These are phyloP conservation scores for Candida ortonii DNA, from an alignment of 805 yeast species.

Conservation along the genomic window DNA sequence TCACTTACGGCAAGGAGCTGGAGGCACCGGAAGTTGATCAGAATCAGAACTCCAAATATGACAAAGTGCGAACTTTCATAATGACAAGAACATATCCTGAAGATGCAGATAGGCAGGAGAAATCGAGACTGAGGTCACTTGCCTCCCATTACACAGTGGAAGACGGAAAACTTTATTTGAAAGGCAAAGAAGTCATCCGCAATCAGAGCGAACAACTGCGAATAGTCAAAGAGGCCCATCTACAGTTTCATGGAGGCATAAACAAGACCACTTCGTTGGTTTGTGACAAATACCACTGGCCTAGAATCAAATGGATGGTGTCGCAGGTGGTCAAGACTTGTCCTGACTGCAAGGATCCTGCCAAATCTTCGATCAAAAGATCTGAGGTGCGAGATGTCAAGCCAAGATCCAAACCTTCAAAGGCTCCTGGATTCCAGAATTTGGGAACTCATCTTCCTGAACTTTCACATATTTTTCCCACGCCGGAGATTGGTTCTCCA, in stretches of 20 bases:
- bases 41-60: conserved; percentile 52
- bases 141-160: conserved; percentile 73
- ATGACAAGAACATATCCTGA: conserved; percentile 87
- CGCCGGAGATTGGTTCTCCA: conserved; percentile 30
- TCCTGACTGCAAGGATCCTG: conserved; percentile 57
- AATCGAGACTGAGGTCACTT: conserved; percentile 77
- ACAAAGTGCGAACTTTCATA: conserved; percentile 71
- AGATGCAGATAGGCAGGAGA: conserved; percentile 75
- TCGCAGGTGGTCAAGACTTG: conserved; percentile 76
- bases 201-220: conserved; percentile 72
- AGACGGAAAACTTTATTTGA: conserved; percentile 71
- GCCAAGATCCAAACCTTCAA: conserved; percentile 6
- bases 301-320: conserved; percentile 84
- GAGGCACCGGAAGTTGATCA: conserved; percentile 43
- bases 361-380: conserved; percentile 16
- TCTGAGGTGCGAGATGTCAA: conserved; percentile 16
- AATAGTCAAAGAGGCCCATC: conserved; percentile 70
- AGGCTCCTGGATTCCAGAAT: conserved; percentile 2
- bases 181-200: conserved; percentile 79
- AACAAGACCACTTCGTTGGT: conserved; percentile 79
- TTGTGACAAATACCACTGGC: conserved; percentile 85
- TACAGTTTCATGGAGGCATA: conserved; percentile 74
- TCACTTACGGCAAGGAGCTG: conserved; percentile 79
- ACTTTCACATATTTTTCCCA: conserved; percentile 13
- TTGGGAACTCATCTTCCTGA: conserved; percentile 13